A percentile compares a stretch with the other conserved stretches of the same genome.
These are phyloP conservation scores for Solanum infundibuliforme DNA, from an alignment of 257 asterid genomes.

Conservation along the genomic window DNA sequence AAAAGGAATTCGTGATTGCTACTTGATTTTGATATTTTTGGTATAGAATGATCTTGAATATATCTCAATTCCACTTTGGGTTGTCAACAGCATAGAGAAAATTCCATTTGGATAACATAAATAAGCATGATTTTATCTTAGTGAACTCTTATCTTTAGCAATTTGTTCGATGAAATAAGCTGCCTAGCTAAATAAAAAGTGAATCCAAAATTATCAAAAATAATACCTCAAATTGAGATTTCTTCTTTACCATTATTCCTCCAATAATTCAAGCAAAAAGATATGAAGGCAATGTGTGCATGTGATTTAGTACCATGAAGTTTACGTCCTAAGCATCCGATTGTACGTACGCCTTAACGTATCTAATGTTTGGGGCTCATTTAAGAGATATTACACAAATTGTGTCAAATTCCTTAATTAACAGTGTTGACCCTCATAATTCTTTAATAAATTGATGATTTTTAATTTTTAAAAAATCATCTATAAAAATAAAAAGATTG, in stretches of 20 bases:
- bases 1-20: not conserved
- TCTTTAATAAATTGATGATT: no score
- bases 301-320: no score
- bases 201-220: not conserved
- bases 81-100: not conserved
- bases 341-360: no score
- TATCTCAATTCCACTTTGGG: not conserved
- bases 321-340: no score
- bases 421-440: not conserved
- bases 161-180: not conserved
- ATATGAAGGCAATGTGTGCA: not conserved
- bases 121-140: not conserved
- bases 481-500: no score
- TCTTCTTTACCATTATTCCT: not conserved
- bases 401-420: not conserved
- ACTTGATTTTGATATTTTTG: not conserved
- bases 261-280: not conserved
- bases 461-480: no score
- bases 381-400: not conserved
- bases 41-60: not conserved
- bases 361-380: no score
- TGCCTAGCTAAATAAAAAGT: not conserved
- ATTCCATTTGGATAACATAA: not conserved
- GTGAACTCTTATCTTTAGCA: not conserved
- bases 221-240: not conserved